Percentiles rank a stretch among this genome's conserved stretches.
phyloP scores from a whole-genome alignment of 352 stramenopile species.

The Globisporangium uncinulatum region DNA sequence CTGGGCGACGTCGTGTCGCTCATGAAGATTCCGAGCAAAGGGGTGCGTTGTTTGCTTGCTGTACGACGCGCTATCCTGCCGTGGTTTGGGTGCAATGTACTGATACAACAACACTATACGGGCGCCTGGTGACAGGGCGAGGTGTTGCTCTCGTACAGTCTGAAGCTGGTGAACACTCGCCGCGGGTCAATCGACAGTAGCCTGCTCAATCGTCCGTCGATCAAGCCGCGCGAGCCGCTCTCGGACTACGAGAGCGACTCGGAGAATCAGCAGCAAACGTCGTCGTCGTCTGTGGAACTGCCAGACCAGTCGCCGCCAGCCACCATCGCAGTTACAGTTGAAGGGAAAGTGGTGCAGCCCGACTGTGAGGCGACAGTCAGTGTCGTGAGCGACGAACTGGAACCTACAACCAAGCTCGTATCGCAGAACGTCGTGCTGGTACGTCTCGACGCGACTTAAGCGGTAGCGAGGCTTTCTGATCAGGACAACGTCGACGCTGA shows the following conservation, averaged over 20 bases:
- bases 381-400: not conserved
- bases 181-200: not conserved
- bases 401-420: no score
- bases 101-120: not conserved
- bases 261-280: not conserved
- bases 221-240: slow-evolving; percentile 7
- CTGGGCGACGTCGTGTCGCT: slow-evolving; percentile 54
- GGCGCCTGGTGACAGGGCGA: slow-evolving; percentile 26
- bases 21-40: slow-evolving; percentile 36
- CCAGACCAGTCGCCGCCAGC: no score
- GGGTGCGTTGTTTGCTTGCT: slow-evolving; percentile 21
- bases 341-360: not conserved
- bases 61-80: no score
- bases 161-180: slow-evolving; percentile 16
- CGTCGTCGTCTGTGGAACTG: not conserved
- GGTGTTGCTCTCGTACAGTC: slow-evolving; percentile 34
- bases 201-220: slow-evolving; percentile 10
- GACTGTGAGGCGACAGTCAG: not conserved
- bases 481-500: no score
- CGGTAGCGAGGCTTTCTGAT: no score
- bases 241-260: not conserved
- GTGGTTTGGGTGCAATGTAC: not conserved
- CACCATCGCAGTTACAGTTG: not conserved
- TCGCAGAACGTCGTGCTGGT: not conserved
- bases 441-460: not conserved